Evolutionary conservation across 352 stramenopile species (phyloP), one percentile per base, ranked within the genome.

Genomic region (Phytophthora pluvialis): DNA sequence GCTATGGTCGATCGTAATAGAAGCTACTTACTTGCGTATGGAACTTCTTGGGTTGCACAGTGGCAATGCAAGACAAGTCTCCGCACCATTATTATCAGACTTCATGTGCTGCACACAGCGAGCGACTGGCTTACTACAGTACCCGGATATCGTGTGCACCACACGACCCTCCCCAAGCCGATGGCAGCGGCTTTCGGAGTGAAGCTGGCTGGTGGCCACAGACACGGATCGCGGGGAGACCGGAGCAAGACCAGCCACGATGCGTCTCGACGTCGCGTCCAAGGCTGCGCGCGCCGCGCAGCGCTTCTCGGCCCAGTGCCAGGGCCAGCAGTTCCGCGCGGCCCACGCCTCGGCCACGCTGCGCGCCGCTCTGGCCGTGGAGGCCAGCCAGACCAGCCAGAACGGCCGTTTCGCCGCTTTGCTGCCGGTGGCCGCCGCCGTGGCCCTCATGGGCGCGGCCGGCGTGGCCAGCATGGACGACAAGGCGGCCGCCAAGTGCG

Each of bases 221-320:
- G 21, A 21, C 21, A 21, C 21, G 59, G 49, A 51, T 43, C 59
- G 31, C 59, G 39, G 45, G 45, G 50, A 59, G 59, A 28, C 49
- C 39, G 35, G 48, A 59, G 54, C 59, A 79, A 73, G 35, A 50
- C 36, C 63, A 25, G 50, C 49, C 31, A 76, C 70, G 70, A 88
- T 88, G 79, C 79, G 77, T 40, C 70, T 88, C 38, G 76, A 88
- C 66, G 67, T 77, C 56, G 69, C 77, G 64, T 70, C 60, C 48
- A 83, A 74, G 64, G 62, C 67, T 45, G 60, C 70, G 40, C 70
- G 75, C 50, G 73, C 70, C 28, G 80, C 77, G 26, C 57, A 68
- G 77, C 72, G 69, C 67, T 73, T 78, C 58, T 74, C 78, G 39
- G 53, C 73, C 53, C 64, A 79, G 25, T 69, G 46, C 42, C 62